These are phyloP conservation scores for Basipetospora chlamydospora DNA, from an alignment of 2,329 filamentous ascomycete genomes.

Conservation along the genomic window DNA sequence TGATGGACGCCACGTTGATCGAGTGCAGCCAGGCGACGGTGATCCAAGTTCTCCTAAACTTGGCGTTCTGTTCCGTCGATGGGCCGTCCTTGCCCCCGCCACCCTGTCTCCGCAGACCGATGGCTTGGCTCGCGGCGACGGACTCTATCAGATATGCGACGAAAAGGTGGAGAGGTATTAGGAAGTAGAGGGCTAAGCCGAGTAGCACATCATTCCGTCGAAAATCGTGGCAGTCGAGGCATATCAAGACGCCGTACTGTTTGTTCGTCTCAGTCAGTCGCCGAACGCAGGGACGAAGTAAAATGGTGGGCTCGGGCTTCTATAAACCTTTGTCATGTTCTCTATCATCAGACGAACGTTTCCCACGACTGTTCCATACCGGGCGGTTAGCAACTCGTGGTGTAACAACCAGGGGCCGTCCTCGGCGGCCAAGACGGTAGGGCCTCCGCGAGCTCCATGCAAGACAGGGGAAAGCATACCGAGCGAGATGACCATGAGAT, in stretches of 20 bases:
- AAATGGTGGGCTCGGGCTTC: neutral
- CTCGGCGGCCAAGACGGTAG: no score
- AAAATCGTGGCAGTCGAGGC: slow-evolving; percentile 79
- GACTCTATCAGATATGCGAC: slow-evolving; percentile 83
- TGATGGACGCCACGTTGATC: slow-evolving; percentile 68
- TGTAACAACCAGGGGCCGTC: no score
- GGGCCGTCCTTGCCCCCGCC: slow-evolving; percentile 28
- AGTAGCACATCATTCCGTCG: slow-evolving; percentile 61
- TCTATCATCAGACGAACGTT: slow-evolving; percentile 92
- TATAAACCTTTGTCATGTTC: slow-evolving; percentile 75
- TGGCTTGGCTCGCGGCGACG: slow-evolving; percentile 66
- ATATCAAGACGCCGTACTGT: slow-evolving; percentile 89
- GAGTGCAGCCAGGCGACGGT: slow-evolving; percentile 68
- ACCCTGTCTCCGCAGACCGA: slow-evolving; percentile 43
- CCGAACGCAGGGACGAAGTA: neutral
- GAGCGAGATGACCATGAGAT: slow-evolving; percentile 87
- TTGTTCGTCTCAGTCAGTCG: neutral
- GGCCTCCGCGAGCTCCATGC: no score
- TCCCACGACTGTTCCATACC: slow-evolving; percentile 56
- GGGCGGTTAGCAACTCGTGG: neutral
- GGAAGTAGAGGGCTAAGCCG: slow-evolving; percentile 64
- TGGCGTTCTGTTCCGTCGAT: slow-evolving; percentile 45
- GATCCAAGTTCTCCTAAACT: slow-evolving; percentile 65
- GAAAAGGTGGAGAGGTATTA: slow-evolving; percentile 83
- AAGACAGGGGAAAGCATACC: slow-evolving; percentile 39